Base-by-base conservation (phyloP, 805 yeast genomes). In the Candida silvatica region DNA sequence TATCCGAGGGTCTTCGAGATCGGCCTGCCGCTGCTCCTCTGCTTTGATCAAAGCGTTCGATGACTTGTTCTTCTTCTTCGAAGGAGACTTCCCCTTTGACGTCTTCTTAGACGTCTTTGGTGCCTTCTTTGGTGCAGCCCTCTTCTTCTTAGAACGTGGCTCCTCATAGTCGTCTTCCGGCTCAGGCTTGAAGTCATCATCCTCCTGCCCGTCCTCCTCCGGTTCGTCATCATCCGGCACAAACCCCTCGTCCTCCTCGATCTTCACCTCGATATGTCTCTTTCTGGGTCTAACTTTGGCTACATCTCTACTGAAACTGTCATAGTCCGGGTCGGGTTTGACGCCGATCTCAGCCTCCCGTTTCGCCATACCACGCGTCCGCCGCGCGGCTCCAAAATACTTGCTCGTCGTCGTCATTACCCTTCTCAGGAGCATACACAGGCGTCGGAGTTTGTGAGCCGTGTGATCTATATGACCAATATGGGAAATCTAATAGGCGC, bases 401-500 rank as follows among this genome's bases (percentile, higher is more conserved):
- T 37, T 31, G 32, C 40, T 41, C 24, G 24, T 29, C 3, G 38
- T n/a, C n/a, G n/a, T n/a, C n/a, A n/a, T n/a, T n/a, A n/a, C n/a
- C n/a, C n/a, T n/a, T n/a, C n/a, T n/a, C n/a, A n/a, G n/a, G n/a
- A n/a, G n/a, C n/a, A n/a, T n/a, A n/a, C n/a, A n/a, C n/a, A n/a
- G n/a, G n/a, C n/a, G n/a, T n/a, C n/a, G n/a, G n/a, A n/a, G n/a
- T n/a, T n/a, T n/a, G n/a, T n/a, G n/a, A n/a, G n/a, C n/a, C n/a
- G n/a, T n/a, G n/a, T n/a, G n/a, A n/a, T n/a, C n/a, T n/a, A n/a
- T n/a, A n/a, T n/a, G n/a, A n/a, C n/a, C n/a, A n/a, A n/a, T n/a
- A n/a, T n/a, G n/a, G n/a, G n/a, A n/a, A n/a, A n/a, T n/a, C n/a
- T n/a, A n/a, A n/a, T n/a, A n/a, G n/a, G n/a, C n/a, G n/a, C n/a